Conservation (phyloP, 2,329 filamentous ascomycete genomes). For the Aspergillus glaucus region DNA sequence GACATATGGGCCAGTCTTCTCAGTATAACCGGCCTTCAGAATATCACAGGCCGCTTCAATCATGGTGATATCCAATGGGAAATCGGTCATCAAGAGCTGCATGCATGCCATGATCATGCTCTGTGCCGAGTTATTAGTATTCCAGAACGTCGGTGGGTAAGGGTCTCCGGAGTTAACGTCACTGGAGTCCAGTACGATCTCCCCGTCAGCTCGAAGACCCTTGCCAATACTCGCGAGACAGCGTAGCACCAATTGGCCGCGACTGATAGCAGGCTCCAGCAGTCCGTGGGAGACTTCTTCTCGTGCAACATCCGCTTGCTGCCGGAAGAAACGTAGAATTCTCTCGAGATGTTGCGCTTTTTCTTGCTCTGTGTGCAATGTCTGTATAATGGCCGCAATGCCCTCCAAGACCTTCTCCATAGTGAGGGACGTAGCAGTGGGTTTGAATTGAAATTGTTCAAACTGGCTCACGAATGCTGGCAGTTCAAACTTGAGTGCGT, state of each 20-base stretch:
- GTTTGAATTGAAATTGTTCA: conserved; percentile 31
- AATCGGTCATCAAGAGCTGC: conserved; percentile 34
- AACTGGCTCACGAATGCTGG: conserved; percentile 39
- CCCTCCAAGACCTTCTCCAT: conserved; percentile 40
- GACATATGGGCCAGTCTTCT: conserved; percentile 38
- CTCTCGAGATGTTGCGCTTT: conserved; percentile 35
- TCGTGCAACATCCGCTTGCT: conserved; percentile 27
- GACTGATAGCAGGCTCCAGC: conserved; percentile 27
- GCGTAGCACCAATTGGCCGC: conserved; percentile 30
- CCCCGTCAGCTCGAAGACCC: conserved; percentile 32
- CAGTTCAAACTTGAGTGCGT: conserved; percentile 35
- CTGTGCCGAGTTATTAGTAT: conserved; percentile 27
- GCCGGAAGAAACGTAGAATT: conserved; percentile 32
- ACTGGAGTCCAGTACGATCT: conserved; percentile 30
- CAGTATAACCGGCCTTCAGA: conserved; percentile 41
- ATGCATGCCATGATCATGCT: conserved; percentile 35
- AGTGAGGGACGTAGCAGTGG: conserved; percentile 30
- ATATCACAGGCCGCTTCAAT: conserved; percentile 43
- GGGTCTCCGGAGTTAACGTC: conserved; percentile 16
- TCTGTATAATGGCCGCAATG: conserved; percentile 41
- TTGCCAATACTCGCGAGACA: conserved; percentile 39
- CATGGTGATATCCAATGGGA: conserved; percentile 35
- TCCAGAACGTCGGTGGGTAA: conserved; percentile 34
- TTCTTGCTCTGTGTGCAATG: conserved; percentile 31
- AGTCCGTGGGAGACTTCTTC: conserved; percentile 25